These are phyloP conservation scores for Ochetophila trinervis DNA, from an alignment of 306 rosid species.

Conservation along the genomic window DNA sequence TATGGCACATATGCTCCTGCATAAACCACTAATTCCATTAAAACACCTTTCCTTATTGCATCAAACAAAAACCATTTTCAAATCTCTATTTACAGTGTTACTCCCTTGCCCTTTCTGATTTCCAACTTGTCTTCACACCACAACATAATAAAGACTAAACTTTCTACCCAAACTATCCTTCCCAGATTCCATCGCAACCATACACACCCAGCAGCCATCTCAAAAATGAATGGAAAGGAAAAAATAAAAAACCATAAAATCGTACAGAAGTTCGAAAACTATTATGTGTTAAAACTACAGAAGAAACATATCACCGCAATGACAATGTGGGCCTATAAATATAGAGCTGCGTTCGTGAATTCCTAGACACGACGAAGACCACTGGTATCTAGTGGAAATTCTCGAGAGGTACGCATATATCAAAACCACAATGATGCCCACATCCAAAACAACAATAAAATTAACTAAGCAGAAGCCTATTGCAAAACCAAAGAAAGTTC, in stretches of 20 bases:
- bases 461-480: too few species aligned
- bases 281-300: not conserved
- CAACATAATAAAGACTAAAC: too few species aligned
- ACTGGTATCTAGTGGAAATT: not conserved
- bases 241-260: not conserved
- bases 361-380: not conserved
- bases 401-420: not conserved
- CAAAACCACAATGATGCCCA: not conserved
- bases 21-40: too few species aligned
- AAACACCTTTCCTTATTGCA: too few species aligned
- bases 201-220: not conserved
- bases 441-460: not conserved
- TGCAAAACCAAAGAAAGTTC: too few species aligned
- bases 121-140: too few species aligned
- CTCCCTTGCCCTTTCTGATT: too few species aligned
- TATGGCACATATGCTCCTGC: too few species aligned
- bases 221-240: not conserved
- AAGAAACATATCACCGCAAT: slow-evolving; percentile 3
- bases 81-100: too few species aligned
- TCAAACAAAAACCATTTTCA: too few species aligned
- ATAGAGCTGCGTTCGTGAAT: not conserved
- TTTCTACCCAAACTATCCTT: not conserved
- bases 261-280: not conserved
- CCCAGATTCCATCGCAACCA: not conserved
- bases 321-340: slow-evolving; percentile 10